Evolutionary conservation across 2,329 filamentous ascomycete species (phyloP).

Genomic region (Botrytis aclada): DNA sequence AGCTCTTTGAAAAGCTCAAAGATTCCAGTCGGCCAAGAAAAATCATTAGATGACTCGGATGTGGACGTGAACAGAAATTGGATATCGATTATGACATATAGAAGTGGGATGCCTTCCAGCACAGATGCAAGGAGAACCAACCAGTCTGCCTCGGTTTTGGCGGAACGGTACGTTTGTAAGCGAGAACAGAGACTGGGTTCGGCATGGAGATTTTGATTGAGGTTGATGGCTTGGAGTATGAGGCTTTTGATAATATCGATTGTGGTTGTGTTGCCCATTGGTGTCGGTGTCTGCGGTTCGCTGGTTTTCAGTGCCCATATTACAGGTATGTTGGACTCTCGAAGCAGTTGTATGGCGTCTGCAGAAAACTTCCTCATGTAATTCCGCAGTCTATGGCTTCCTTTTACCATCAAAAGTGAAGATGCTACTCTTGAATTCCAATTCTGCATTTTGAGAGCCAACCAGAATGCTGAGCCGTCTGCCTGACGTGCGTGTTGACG

Average conservation of each 20-base stretch:
- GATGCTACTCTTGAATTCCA: not conserved
- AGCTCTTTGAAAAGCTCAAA: not conserved
- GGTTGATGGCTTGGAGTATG: not conserved
- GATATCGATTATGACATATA: not conserved
- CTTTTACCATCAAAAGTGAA: not conserved
- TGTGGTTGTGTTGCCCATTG: not conserved
- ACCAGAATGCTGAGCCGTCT: not conserved
- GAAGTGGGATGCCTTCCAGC: not conserved
- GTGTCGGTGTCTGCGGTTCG: not conserved
- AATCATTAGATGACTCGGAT: not conserved
- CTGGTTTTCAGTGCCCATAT: not conserved
- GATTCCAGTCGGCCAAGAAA: not conserved
- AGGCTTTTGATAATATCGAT: not conserved
- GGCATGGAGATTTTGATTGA: not conserved
- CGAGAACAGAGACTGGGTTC: not conserved
- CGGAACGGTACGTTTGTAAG: not conserved
- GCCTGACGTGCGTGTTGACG: not conserved
- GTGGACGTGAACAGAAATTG: not conserved
- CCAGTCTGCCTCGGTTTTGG: not conserved
- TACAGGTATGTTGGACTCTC: not conserved
- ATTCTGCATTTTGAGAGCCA: not conserved
- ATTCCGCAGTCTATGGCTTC: not conserved
- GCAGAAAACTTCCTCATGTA: not conserved
- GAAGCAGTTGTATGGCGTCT: not conserved
- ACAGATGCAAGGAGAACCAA: not conserved